Evolutionary conservation across 106 monocot species (phyloP).

Genomic region (Dendrobium huoshanense): DNA sequence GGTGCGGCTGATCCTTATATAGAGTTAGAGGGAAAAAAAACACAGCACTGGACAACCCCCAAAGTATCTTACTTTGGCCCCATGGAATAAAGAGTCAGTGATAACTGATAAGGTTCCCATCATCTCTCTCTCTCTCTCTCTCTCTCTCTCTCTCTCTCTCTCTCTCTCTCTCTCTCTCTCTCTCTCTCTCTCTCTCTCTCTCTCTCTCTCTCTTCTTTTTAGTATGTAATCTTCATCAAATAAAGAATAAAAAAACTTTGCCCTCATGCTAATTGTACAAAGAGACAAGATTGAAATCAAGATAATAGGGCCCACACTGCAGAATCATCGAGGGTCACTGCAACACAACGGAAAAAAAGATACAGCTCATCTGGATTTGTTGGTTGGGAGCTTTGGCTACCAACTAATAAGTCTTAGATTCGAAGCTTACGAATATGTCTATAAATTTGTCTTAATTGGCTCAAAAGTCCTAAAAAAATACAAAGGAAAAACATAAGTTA

Average conservation of each 20-base stretch:
- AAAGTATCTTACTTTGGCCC: conserved; percentile 27
- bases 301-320: background rate
- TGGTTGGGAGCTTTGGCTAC: too few relatives aligned
- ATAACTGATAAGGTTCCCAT: conserved; percentile 19
- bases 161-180: background rate
- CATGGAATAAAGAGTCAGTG: conserved; percentile 21
- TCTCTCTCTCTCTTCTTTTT: background rate
- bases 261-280: background rate
- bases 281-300: background rate
- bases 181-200: background rate
- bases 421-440: too few relatives aligned
- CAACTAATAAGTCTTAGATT: too few relatives aligned
- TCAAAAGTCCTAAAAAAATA: too few relatives aligned
- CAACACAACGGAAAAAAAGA: background rate
- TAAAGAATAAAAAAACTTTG: background rate
- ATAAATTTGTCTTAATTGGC: too few relatives aligned
- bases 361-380: too few relatives aligned
- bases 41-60: conserved; percentile 10
- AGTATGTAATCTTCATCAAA: background rate
- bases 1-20: background rate
- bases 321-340: conserved; percentile 2
- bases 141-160: background rate
- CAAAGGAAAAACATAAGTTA: background rate
- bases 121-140: background rate
- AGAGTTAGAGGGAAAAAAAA: background rate